Evolutionary conservation across 2,329 filamentous ascomycete species (phyloP).

Genomic region (Clarireedia hainanense): DNA sequence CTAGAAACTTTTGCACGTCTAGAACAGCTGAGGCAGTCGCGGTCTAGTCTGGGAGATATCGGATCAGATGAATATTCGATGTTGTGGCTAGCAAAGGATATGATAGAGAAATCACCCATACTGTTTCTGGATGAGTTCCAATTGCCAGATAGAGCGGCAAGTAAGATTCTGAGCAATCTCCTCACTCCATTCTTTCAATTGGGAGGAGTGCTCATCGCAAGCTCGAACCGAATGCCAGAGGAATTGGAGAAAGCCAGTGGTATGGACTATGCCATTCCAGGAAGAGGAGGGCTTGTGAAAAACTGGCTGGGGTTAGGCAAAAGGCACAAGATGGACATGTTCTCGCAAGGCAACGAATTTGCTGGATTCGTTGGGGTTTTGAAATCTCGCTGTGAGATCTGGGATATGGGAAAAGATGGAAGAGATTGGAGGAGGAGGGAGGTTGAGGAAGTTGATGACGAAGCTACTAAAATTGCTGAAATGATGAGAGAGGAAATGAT

Average conservation of each 20-base stretch:
- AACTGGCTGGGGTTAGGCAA: constrained; percentile 39
- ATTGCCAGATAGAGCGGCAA: constrained; percentile 67
- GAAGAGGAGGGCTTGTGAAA: constrained; percentile 43
- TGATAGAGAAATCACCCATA: constrained; percentile 67
- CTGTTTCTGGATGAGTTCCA: constrained; percentile 81
- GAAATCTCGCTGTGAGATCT: constrained; percentile 71
- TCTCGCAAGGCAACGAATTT: constrained; percentile 62
- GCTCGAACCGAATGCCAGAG: constrained; percentile 77
- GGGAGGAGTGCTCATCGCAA: constrained; percentile 71
- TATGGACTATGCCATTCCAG: constrained; percentile 51
- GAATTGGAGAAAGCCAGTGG: constrained; percentile 70
- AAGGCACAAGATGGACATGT: constrained; percentile 28
- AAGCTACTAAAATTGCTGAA: constrained; percentile 23
- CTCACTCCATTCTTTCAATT: constrained; percentile 77
- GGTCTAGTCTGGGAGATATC: constrained; percentile 5
- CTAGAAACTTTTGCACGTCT: constrained; percentile 66
- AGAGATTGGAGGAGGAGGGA: constrained; percentile 63
- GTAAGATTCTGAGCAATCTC: constrained; percentile 71
- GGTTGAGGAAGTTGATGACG: constrained; percentile 28
- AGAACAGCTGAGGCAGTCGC: constrained; percentile 48
- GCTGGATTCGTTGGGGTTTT: constrained; percentile 67
- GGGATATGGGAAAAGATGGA: constrained; percentile 67
- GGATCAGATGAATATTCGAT: constrained; percentile 32
- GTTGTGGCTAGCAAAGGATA: constrained; percentile 66
- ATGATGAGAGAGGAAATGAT: constrained; percentile 29